Conservation (phyloP, 192 early-diverging fungal genomes). For the Backusella tarrabulga region DNA sequence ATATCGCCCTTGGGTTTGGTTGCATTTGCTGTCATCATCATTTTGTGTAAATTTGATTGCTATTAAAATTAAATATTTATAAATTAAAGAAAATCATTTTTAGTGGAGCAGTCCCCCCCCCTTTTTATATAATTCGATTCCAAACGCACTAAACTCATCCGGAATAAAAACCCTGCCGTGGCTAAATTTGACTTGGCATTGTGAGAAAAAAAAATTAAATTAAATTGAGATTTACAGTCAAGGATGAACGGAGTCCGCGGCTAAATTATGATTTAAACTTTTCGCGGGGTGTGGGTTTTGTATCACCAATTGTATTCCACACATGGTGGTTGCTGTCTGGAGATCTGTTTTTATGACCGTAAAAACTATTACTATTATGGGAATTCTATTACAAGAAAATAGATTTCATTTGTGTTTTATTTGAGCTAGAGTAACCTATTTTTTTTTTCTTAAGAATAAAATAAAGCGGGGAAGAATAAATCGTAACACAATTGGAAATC, state of each 20-base stretch:
- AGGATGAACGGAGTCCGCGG: not conserved
- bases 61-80: no score
- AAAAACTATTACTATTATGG: not conserved
- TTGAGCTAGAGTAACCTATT: no score
- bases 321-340: not conserved
- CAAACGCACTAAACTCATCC: not conserved
- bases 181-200: not conserved
- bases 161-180: not conserved
- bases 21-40: not conserved
- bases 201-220: not conserved
- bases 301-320: not conserved
- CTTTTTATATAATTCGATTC: not conserved
- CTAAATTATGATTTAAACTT: not conserved
- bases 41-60: no score
- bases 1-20: slow-evolving; percentile 24
- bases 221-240: not conserved
- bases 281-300: not conserved
- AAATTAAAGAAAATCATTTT: not conserved
- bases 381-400: not conserved
- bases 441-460: no score
- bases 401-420: not conserved
- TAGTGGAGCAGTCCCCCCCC: not conserved
- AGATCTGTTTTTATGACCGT: not conserved
- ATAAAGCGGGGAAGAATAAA: no score
- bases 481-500: no score